Evolutionary conservation across 2,329 filamentous ascomycete species (phyloP).

Genomic region (Alternaria sp.): DNA sequence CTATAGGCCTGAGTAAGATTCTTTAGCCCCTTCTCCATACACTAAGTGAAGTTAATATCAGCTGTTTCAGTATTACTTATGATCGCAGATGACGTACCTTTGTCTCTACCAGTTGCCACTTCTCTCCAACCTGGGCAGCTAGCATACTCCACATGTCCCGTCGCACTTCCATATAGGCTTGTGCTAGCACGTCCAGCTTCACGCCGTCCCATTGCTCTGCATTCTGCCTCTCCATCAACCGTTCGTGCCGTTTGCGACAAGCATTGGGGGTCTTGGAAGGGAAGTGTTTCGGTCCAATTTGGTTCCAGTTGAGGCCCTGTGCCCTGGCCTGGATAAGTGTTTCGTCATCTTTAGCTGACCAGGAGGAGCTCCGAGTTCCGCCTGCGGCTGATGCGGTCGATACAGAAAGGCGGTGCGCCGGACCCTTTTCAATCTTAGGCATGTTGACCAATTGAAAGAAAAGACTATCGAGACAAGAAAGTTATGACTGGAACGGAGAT

Average conservation of each 20-base stretch:
- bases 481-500: conserved; percentile 18
- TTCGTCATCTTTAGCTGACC: conserved; percentile 78
- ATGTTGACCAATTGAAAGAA: conserved; percentile 48
- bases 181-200: conserved; percentile 76
- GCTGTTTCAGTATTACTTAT: neutral
- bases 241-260: conserved; percentile 87
- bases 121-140: conserved; percentile 66
- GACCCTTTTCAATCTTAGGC: conserved; percentile 54
- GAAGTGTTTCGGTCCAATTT: conserved; percentile 80
- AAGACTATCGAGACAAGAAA: conserved; percentile 25
- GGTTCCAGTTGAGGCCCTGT: conserved; percentile 81
- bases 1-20: conserved; percentile 76
- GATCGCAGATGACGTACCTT: conserved; percentile 63
- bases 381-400: conserved; percentile 43
- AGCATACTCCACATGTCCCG: conserved; percentile 83
- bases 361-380: conserved; percentile 57
- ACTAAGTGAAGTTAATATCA: conserved; percentile 59
- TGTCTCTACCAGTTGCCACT: conserved; percentile 76
- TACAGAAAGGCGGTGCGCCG: conserved; percentile 42
- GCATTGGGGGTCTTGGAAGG: conserved; percentile 80
- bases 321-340: conserved; percentile 75
- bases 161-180: conserved; percentile 80
- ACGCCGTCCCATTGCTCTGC: conserved; percentile 80
- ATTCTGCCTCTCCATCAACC: conserved; percentile 76
- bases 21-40: conserved; percentile 84